Percentiles rank a stretch among this genome's conserved stretches.
Evolutionary conservation across 2,329 filamentous ascomycete species (phyloP).

Genomic region (Nemania serpens): DNA sequence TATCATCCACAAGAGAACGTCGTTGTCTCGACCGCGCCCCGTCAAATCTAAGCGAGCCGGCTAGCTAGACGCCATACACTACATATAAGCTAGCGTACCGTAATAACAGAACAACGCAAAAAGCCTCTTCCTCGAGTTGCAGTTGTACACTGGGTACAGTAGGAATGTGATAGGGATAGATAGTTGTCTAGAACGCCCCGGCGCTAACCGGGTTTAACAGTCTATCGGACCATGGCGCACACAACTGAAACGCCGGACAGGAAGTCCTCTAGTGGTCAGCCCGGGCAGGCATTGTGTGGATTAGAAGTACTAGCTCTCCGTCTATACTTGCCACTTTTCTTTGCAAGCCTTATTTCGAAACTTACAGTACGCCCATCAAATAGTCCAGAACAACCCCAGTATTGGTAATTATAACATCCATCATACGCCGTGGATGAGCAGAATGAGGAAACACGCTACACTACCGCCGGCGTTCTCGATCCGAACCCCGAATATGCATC

Average conservation of each 20-base stretch:
- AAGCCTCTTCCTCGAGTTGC: neutral
- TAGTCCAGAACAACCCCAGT: no score
- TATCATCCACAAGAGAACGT: constrained; percentile 1
- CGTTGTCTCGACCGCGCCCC: constrained; percentile 19
- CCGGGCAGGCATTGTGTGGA: neutral
- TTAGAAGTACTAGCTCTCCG: neutral
- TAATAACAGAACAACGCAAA: neutral
- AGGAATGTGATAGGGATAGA: neutral
- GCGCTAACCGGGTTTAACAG: constrained; percentile 2
- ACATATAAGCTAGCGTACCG: neutral
- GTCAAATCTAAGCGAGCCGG: constrained; percentile 19
- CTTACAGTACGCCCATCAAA: no score
- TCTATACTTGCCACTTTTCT: no score
- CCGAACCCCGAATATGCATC: no score
- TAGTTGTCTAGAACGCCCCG: neutral
- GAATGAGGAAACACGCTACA: no score
- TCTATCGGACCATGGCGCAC: constrained; percentile 6
- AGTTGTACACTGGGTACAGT: neutral
- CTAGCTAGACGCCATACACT: neutral
- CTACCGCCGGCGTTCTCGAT: no score
- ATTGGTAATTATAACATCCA: no score
- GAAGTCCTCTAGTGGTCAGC: neutral
- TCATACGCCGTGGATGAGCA: no score
- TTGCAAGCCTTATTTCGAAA: no score
- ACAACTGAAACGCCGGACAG: constrained; percentile 18